Conservation (phyloP, 331 rosid species). For the Quercus lobata region DNA sequence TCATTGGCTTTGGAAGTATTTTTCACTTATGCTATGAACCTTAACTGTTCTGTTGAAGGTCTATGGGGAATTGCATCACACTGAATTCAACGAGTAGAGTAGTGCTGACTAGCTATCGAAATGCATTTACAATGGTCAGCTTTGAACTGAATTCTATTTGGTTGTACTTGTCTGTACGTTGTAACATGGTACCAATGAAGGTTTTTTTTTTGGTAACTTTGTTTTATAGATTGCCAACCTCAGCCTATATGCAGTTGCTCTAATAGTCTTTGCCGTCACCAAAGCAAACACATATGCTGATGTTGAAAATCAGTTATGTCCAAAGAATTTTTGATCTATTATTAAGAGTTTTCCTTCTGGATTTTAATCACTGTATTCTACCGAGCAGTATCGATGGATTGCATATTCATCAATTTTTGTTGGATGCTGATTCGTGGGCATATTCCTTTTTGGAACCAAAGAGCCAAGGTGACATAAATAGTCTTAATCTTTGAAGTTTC, state of each 20-base stretch:
- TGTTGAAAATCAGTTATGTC: slow-evolving; percentile 64
- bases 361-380: slow-evolving; percentile 19
- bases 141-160: slow-evolving; percentile 15
- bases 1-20: slow-evolving; percentile 11
- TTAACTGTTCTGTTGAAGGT: slow-evolving; percentile 50
- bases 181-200: no score
- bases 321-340: slow-evolving; percentile 9
- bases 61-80: slow-evolving; percentile 92
- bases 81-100: slow-evolving; percentile 84
- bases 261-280: slow-evolving; percentile 49
- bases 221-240: slow-evolving; percentile 81
- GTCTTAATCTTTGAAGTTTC: no score
- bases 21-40: slow-evolving; percentile 3
- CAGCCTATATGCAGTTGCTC: slow-evolving; percentile 72
- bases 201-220: no score
- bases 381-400: slow-evolving; percentile 82
- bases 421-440: slow-evolving; percentile 81
- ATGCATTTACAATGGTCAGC: slow-evolving; percentile 82
- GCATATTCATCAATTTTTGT: slow-evolving; percentile 81
- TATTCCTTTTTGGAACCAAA: slow-evolving; percentile 66
- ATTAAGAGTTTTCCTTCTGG: slow-evolving; percentile 1
- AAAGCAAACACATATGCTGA: slow-evolving; percentile 37
- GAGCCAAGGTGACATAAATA: slow-evolving; percentile 63
- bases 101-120: slow-evolving; percentile 83
- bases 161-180: no score